These are phyloP conservation scores for Populus davidiana DNA, from an alignment of 345 rosid genomes.

Conservation along the genomic window DNA sequence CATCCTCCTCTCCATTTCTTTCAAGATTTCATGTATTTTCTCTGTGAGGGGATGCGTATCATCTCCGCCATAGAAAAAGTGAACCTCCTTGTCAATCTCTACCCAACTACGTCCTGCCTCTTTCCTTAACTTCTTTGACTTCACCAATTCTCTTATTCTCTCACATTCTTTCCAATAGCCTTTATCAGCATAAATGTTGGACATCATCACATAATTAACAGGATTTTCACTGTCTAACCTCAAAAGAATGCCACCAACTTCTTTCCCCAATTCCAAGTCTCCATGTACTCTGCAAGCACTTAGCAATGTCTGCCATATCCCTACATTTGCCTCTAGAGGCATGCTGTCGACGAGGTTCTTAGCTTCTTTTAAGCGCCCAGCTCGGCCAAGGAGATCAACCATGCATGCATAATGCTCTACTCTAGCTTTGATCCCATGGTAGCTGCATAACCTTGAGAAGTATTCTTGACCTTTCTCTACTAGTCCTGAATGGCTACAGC, in stretches of 20 bases:
- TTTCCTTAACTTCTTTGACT: constrained; percentile 56
- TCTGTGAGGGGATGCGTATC: constrained; percentile 47
- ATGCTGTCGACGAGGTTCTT: constrained; percentile 55
- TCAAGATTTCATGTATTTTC: constrained; percentile 48
- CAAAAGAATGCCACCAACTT: constrained; percentile 60
- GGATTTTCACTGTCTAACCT: constrained; percentile 58
- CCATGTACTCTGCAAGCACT: constrained; percentile 79
- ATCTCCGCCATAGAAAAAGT: constrained; percentile 63
- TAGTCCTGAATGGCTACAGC: constrained; percentile 89
- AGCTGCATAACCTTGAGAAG: constrained; percentile 47
- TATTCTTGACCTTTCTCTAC: constrained; percentile 56
- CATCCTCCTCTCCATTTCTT: constrained; percentile 65
- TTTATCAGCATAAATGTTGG: constrained; percentile 72
- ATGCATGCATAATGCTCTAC: constrained; percentile 83
- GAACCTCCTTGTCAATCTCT: constrained; percentile 61
- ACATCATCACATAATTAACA: constrained; percentile 75
- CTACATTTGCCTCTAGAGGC: constrained; percentile 62
- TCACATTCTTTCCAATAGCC: constrained; percentile 67
- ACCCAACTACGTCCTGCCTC: constrained; percentile 87
- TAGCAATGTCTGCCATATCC: constrained; percentile 90
- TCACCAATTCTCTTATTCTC: constrained; percentile 49
- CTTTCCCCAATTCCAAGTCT: constrained; percentile 56
- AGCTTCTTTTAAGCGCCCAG: constrained; percentile 72
- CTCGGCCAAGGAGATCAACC: constrained; percentile 83
- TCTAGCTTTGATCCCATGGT: constrained; percentile 41